Conservation (phyloP, 352 stramenopile genomes). For the Phytophthora idaei region DNA sequence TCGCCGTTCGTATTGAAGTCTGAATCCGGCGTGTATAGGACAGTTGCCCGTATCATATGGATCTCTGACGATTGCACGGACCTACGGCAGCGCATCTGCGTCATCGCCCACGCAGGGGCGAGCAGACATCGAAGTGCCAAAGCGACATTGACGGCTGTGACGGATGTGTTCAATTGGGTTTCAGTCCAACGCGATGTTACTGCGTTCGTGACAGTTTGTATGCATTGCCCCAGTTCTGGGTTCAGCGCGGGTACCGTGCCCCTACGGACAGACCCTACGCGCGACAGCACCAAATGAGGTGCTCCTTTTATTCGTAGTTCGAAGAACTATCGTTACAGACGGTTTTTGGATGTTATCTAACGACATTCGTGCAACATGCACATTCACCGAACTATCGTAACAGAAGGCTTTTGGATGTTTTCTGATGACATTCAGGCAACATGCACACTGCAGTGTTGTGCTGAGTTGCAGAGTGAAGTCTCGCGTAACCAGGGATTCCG, state of each 20-base stretch:
- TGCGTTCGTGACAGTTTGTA: neutral
- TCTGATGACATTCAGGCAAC: no score
- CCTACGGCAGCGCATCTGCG: neutral
- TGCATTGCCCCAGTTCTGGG: neutral
- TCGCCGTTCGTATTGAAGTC: neutral
- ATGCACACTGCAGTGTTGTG: no score
- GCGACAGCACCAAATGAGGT: neutral
- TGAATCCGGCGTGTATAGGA: no score
- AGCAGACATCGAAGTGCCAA: neutral
- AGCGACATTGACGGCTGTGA: neutral
- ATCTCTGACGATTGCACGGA: neutral
- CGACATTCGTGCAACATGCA: no score
- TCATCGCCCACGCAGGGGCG: neutral
- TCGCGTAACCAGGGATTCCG: no score
- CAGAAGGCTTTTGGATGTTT: no score
- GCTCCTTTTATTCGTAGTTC: neutral
- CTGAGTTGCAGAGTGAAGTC: no score
- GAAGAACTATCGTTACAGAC: no score
- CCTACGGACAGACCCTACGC: neutral
- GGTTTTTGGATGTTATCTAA: no score
- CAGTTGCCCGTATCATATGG: no score
- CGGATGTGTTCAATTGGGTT: neutral
- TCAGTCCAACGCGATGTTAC: neutral
- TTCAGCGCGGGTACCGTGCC: neutral
- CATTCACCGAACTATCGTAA: no score